A percentile compares a stretch with the other conserved stretches of the same genome.
phyloP scores from a whole-genome alignment of 352 stramenopile species.

The Globisporangium abappressorium region DNA sequence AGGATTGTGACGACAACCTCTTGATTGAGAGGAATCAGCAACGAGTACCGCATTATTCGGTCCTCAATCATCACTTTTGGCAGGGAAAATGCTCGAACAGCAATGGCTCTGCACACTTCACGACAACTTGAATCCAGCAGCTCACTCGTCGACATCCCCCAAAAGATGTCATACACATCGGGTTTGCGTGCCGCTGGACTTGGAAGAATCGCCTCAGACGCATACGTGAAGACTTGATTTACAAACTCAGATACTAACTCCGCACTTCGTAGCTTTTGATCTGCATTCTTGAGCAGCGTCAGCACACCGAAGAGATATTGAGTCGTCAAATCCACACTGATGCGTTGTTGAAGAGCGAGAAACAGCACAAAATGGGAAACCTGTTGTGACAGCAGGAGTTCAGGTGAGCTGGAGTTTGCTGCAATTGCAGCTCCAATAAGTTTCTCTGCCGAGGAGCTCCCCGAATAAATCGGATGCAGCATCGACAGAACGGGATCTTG shows the following conservation, averaged over 20 bases:
- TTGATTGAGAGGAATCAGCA: constrained; percentile 1
- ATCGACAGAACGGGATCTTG: constrained; percentile 3
- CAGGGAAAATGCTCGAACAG: constrained; percentile 7
- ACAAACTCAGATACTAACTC: neutral
- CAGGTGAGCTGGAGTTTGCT: neutral
- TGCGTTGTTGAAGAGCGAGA: neutral
- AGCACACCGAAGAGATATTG: neutral
- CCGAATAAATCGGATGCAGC: neutral
- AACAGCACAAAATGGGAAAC: constrained; percentile 4
- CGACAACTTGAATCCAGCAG: neutral
- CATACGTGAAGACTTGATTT: constrained; percentile 2
- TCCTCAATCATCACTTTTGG: constrained; percentile 1
- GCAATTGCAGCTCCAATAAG: neutral
- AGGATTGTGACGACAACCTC: neutral
- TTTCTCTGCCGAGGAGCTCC: neutral
- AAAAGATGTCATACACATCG: constrained; percentile 10
- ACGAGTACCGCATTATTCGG: constrained; percentile 9
- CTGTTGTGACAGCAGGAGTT: neutral
- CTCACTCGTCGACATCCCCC: constrained; percentile 4
- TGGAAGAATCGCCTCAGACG: neutral
- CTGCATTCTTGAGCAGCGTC: neutral
- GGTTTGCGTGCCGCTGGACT: neutral
- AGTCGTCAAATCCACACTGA: neutral
- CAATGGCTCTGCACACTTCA: neutral
- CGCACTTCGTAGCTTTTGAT: neutral